Percentiles rank a stretch among this genome's conserved stretches.
Evolutionary conservation across 169 alveolate species (phyloP).

Genomic region (Babesia bovis): DNA sequence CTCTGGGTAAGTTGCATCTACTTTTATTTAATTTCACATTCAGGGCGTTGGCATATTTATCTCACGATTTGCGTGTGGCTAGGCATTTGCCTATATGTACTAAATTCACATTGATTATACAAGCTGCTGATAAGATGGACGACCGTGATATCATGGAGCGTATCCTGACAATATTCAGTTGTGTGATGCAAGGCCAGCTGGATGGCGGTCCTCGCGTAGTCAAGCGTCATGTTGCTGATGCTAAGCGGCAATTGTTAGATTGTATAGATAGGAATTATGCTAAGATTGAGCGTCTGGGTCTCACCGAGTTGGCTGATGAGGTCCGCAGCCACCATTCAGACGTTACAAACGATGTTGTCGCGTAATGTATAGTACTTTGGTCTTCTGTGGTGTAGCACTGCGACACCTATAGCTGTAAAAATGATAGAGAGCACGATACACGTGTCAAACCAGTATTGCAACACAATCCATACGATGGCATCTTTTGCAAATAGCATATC

Average conservation of each 20-base stretch:
- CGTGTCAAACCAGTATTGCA: constrained; percentile 48
- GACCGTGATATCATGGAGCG: constrained; percentile 38
- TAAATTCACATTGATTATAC: constrained; percentile 29
- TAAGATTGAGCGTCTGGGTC: constrained; percentile 11
- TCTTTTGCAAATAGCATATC: constrained; percentile 31
- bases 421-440: constrained; percentile 22
- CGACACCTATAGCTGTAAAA: constrained; percentile 32
- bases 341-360: constrained; percentile 10
- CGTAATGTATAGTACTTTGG: constrained; percentile 25
- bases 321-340: constrained; percentile 2
- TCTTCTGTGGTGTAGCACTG: constrained; percentile 27
- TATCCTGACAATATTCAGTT: constrained; percentile 37
- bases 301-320: constrained; percentile 43
- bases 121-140: constrained; percentile 20
- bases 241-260: constrained; percentile 5
- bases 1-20: constrained; percentile 47
- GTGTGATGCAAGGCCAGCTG: constrained; percentile 41
- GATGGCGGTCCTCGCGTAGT: not conserved
- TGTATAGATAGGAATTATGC: constrained; percentile 24
- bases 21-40: not conserved
- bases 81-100: constrained; percentile 33
- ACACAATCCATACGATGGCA: constrained; percentile 47
- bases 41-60: constrained; percentile 61
- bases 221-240: not conserved
- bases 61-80: constrained; percentile 58